These are phyloP conservation scores for Plasmodium billcollinsi DNA, from an alignment of 169 alveolate species.

Conservation along the genomic window DNA sequence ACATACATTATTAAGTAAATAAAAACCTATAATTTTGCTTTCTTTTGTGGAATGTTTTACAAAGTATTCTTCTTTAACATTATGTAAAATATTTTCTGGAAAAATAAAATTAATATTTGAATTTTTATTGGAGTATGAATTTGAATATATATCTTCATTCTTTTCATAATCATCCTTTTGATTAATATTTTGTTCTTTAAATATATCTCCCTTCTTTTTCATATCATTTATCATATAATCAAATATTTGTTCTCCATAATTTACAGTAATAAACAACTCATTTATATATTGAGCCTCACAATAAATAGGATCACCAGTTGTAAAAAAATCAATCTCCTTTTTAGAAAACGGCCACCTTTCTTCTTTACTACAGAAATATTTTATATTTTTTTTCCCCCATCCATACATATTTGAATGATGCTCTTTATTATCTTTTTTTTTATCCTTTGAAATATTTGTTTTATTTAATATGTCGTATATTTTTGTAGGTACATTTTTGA, in stretches of 20 bases:
- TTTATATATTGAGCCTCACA: slow-evolving; percentile 40
- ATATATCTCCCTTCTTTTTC: not conserved
- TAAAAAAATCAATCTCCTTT: not conserved
- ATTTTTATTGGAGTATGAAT: too few species aligned
- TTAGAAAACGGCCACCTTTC: slow-evolving; percentile 25
- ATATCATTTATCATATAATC: not conserved
- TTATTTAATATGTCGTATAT: slow-evolving; percentile 3
- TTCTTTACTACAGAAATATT: slow-evolving; percentile 15
- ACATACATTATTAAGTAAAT: not conserved
- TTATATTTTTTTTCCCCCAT: not conserved
- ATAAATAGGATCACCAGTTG: not conserved
- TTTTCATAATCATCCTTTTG: not conserved
- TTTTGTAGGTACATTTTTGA: slow-evolving; percentile 36
- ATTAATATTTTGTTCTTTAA: not conserved
- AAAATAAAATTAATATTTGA: not conserved
- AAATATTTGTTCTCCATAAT: slow-evolving; percentile 4
- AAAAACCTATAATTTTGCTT: slow-evolving; percentile 23
- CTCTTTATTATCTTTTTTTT: not conserved
- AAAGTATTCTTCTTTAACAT: not conserved
- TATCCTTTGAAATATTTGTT: not conserved
- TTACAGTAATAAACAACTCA: slow-evolving; percentile 4
- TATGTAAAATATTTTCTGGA: slow-evolving; percentile 14
- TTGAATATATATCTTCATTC: not conserved
- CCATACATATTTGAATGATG: not conserved
- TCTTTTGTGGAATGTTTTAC: not conserved